Conservation (phyloP, 768 basidiomycete genomes). For the Termitomyces sp. region DNA sequence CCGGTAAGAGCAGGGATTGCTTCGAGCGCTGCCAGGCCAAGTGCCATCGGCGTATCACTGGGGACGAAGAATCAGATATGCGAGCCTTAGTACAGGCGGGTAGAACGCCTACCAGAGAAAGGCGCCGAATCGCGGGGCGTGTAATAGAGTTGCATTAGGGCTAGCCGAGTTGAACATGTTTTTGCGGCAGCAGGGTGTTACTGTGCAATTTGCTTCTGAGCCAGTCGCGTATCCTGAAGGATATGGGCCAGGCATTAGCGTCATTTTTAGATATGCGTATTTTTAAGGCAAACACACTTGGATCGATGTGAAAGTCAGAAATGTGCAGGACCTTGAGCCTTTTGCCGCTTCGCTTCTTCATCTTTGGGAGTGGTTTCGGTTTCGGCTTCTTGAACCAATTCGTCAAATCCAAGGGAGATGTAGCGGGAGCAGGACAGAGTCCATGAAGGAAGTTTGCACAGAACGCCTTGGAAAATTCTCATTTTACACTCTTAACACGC, state of each 20-base stretch:
- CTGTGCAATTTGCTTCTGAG: constrained; percentile 70
- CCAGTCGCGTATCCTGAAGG: constrained; percentile 60
- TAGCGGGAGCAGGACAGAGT: constrained; percentile 53
- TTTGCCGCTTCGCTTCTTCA: constrained; percentile 58
- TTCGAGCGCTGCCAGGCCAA: constrained; percentile 57
- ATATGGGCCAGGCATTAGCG: not conserved
- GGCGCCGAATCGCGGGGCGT: constrained; percentile 68
- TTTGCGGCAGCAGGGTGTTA: constrained; percentile 57
- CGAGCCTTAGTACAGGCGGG: not conserved
- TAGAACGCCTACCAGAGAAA: constrained; percentile 45
- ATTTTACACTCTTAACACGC: not conserved
- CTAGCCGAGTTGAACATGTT: constrained; percentile 47
- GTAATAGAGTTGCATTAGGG: constrained; percentile 45
- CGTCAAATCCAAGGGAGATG: constrained; percentile 58
- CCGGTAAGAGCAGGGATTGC: constrained; percentile 66
- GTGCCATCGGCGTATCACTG: constrained; percentile 63
- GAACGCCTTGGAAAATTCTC: constrained; percentile 35
- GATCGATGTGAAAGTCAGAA: constrained; percentile 77
- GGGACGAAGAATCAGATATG: not conserved
- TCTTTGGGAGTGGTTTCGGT: constrained; percentile 59
- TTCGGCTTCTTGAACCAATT: constrained; percentile 78
- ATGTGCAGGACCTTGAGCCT: constrained; percentile 70
- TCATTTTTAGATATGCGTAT: not conserved
- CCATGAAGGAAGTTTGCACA: constrained; percentile 55
- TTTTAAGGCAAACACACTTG: constrained; percentile 38